These are phyloP conservation scores for Ilyonectria sp. DNA, from an alignment of 2,329 filamentous ascomycete species.

Conservation along the genomic window DNA sequence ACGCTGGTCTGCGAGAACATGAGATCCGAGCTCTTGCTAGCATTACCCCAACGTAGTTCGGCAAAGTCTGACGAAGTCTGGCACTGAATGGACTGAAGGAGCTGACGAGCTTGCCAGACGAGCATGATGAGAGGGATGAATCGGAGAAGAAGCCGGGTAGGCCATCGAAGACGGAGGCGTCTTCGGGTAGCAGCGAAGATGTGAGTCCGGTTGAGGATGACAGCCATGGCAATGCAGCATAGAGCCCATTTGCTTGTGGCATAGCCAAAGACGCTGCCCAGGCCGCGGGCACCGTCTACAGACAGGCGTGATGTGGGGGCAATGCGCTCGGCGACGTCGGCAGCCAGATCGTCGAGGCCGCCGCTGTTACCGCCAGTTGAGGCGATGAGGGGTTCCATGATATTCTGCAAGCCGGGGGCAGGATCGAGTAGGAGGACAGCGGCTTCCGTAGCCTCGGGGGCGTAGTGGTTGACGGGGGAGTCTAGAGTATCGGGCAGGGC, in stretches of 20 bases:
- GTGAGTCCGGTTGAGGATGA: conserved; percentile 90
- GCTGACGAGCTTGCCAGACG: conserved; percentile 74
- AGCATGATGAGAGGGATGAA: conserved; percentile 80
- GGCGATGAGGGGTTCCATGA: conserved; percentile 48
- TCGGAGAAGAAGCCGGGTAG: conserved; percentile 78
- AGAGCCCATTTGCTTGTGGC: conserved; percentile 93
- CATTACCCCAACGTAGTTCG: conserved; percentile 78
- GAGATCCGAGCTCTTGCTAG: conserved; percentile 75
- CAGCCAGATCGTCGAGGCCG: conserved; percentile 30
- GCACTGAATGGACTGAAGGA: conserved; percentile 91
- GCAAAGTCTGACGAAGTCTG: conserved; percentile 86
- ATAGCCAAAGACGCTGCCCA: conserved; percentile 92
- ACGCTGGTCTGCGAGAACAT: conserved; percentile 80
- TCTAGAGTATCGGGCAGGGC: conserved; percentile 73
- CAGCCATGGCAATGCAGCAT: conserved; percentile 86
- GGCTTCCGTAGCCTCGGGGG: conserved; percentile 39
- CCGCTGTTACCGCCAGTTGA: conserved; percentile 27
- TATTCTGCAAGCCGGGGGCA: conserved; percentile 46
- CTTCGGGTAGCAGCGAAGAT: conserved; percentile 93
- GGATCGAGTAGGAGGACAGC: conserved; percentile 42
- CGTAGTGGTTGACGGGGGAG: conserved; percentile 58
- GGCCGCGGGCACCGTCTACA: conserved; percentile 74
- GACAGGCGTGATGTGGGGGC: conserved; percentile 63
- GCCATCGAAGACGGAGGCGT: conserved; percentile 82
- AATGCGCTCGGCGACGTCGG: conserved; percentile 34